Percentiles rank a stretch among this genome's conserved stretches.
phyloP scores from a whole-genome alignment of 345 rosid species.

The Brassica cretica region DNA sequence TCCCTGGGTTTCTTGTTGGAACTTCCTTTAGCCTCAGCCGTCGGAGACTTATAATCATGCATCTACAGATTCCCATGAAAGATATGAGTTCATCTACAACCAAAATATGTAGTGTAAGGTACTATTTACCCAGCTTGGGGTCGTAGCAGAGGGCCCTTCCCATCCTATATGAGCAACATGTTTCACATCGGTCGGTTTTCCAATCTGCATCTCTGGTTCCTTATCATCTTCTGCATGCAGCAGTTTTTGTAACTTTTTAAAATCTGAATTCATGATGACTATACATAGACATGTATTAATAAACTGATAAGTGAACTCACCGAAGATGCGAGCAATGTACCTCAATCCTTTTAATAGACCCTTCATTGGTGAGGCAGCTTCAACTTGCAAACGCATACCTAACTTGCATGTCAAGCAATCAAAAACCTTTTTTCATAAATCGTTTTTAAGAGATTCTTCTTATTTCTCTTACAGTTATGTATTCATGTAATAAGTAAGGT shows the following conservation, averaged over 20 bases:
- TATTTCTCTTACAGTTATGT: background rate
- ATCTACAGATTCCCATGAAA: conserved; percentile 46
- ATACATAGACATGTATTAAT: background rate
- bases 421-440: background rate
- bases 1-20: conserved; percentile 33
- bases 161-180: conserved; percentile 96
- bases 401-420: conserved; percentile 26
- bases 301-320: background rate
- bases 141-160: conserved; percentile 64
- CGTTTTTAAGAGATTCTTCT: background rate
- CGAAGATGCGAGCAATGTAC: conserved; percentile 5
- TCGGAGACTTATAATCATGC: conserved; percentile 53
- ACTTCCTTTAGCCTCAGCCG: conserved; percentile 19
- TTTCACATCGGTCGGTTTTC: conserved; percentile 88
- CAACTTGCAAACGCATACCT: conserved; percentile 34
- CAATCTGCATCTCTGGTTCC: conserved; percentile 83
- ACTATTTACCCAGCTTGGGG: conserved; percentile 64
- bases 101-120: background rate
- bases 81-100: conserved; percentile 52
- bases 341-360: conserved; percentile 1
- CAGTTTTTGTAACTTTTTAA: background rate
- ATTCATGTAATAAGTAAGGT: background rate
- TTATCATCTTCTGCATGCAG: conserved; percentile 70
- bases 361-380: conserved; percentile 24
- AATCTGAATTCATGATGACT: background rate